Percentiles rank a stretch among this genome's conserved stretches.
These are phyloP conservation scores for Suhomyces taliae DNA, from an alignment of 1,139 yeast genomes.

Conservation along the genomic window DNA sequence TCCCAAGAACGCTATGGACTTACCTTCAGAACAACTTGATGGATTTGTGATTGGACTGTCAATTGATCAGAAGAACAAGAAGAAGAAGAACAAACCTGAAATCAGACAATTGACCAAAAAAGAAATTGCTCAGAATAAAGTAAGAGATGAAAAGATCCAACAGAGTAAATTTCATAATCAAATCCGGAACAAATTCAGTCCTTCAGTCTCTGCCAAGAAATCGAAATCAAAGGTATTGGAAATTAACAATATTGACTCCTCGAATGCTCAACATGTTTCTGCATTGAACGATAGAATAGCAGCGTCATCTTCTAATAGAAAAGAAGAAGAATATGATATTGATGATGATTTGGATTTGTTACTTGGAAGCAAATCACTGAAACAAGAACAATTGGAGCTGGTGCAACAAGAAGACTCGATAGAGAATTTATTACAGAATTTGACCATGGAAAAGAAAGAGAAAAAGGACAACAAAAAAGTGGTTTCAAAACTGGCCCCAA, in stretches of 20 bases:
- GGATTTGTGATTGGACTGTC: constrained; percentile 40
- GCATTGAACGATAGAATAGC: constrained; percentile 28
- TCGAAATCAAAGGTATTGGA: constrained; percentile 31
- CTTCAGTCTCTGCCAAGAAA: constrained; percentile 7
- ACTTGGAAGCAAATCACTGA: constrained; percentile 11
- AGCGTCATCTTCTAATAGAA: constrained; percentile 2
- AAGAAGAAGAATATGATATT: constrained; percentile 11
- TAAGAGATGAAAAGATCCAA: constrained; percentile 25
- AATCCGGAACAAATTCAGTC: constrained; percentile 31
- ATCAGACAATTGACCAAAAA: constrained; percentile 25
- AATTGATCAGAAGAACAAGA: constrained; percentile 2
- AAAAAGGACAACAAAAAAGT: background rate
- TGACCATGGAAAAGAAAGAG: background rate
- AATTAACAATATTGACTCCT: constrained; percentile 32
- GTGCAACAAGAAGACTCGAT: background rate
- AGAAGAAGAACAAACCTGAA: constrained; percentile 7
- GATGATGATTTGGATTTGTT: constrained; percentile 21
- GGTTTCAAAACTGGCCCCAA: background rate
- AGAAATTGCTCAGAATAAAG: constrained; percentile 29
- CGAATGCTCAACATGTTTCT: constrained; percentile 26
- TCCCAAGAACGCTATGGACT: constrained; percentile 21
- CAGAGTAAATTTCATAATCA: constrained; percentile 30
- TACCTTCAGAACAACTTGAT: constrained; percentile 28
- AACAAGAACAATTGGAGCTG: background rate
- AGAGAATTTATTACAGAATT: constrained; percentile 4